Conservation (phyloP, 2,329 filamentous ascomycete species). For the Calonectria crousiana region DNA sequence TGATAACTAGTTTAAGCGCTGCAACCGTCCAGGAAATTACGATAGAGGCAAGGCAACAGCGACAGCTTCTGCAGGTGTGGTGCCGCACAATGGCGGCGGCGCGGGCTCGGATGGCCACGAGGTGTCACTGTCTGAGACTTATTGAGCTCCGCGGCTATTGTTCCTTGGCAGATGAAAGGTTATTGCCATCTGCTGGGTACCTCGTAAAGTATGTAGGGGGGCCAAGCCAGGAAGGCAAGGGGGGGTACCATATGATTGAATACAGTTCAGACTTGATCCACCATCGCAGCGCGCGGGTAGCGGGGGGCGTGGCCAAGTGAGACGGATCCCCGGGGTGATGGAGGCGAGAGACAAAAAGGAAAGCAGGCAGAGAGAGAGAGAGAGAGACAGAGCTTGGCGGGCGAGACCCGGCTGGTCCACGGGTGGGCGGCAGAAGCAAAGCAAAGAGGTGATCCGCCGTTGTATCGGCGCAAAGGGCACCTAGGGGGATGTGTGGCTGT, state of each 20-base stretch:
- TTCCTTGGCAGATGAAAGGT: slow-evolving; percentile 9
- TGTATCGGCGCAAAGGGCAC: not conserved
- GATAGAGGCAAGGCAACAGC: not conserved
- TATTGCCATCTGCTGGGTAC: slow-evolving; percentile 1
- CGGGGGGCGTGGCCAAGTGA: slow-evolving; percentile 8
- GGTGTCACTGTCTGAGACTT: slow-evolving; percentile 36
- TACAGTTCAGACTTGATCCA: not conserved
- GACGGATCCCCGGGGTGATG: slow-evolving; percentile 3
- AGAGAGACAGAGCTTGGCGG: not conserved
- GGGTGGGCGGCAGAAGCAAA: slow-evolving; percentile 5
- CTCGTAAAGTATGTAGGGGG: slow-evolving; percentile 9
- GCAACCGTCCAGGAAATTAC: slow-evolving; percentile 5
- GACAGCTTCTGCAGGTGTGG: slow-evolving; percentile 13
- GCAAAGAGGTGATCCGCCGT: not conserved
- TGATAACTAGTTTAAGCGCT: slow-evolving; percentile 3
- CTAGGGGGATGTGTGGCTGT: not conserved
- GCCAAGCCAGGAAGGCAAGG: not conserved
- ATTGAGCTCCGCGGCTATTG: slow-evolving; percentile 16
- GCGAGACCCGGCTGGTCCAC: not conserved
- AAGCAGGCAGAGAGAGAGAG: not conserved
- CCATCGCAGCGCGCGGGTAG: slow-evolving; percentile 8
- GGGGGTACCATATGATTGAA: not conserved
- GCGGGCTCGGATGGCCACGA: slow-evolving; percentile 27
- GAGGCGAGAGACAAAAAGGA: not conserved
- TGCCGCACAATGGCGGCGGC: slow-evolving; percentile 12